phyloP scores from a whole-genome alignment of 75 land plant genomes.

The Picea glauca region DNA sequence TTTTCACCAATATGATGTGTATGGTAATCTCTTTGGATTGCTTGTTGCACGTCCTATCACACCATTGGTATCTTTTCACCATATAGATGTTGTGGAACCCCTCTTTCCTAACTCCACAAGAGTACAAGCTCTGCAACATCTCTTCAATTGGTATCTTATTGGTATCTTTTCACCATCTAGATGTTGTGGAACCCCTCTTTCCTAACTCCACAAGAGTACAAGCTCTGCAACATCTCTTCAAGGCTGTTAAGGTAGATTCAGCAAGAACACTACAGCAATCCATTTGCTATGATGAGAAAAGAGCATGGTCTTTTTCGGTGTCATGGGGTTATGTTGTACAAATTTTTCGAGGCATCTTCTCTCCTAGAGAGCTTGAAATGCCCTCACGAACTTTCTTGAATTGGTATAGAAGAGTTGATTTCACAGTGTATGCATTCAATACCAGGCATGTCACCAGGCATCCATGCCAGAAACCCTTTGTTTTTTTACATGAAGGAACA shows the following conservation, averaged over 20 bases:
- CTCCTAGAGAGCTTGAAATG: too few species aligned
- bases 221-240: background rate
- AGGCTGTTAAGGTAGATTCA: conserved; percentile 40
- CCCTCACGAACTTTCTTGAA: too few species aligned
- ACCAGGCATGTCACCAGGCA: too few species aligned
- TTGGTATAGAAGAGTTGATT: too few species aligned
- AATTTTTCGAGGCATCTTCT: too few species aligned
- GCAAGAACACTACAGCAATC: conserved; percentile 59
- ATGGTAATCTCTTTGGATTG: too few species aligned
- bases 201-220: conserved; percentile 36
- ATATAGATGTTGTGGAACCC: conserved; percentile 53
- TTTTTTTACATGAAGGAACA: background rate
- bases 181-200: conserved; percentile 52
- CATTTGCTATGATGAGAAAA: conserved; percentile 53
- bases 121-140: conserved; percentile 31
- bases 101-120: conserved; percentile 50
- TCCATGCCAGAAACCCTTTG: too few species aligned
- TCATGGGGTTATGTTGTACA: too few species aligned
- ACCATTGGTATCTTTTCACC: conserved; percentile 61
- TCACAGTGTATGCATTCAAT: too few species aligned
- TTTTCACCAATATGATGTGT: too few species aligned
- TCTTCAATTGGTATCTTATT: conserved; percentile 15
- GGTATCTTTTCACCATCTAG: conserved; percentile 61
- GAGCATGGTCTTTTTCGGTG: background rate
- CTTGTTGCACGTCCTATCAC: conserved; percentile 57